Conservation (phyloP, 108 stramenopile genomes). For the Cyclostephanos invisitatus region DNA sequence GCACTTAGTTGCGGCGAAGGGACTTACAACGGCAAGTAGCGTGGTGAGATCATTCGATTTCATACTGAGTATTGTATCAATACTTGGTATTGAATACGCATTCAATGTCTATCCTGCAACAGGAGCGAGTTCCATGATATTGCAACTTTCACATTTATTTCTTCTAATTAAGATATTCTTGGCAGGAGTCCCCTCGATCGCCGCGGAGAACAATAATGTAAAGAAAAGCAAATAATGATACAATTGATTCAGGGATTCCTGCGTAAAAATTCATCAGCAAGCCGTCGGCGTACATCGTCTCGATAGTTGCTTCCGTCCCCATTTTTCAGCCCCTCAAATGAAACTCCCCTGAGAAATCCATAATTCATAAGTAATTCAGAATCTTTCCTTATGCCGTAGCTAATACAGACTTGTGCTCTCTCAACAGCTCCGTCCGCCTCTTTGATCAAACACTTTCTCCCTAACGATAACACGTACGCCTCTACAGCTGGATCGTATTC, state of each 20-base stretch:
- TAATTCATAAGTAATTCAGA: slow-evolving; percentile 75
- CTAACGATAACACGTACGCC: slow-evolving; percentile 55
- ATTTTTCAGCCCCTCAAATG: slow-evolving; percentile 16
- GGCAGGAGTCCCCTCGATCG: slow-evolving; percentile 20
- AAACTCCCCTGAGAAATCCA: slow-evolving; percentile 68
- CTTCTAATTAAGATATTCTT: slow-evolving; percentile 34
- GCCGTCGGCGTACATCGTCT: slow-evolving; percentile 25
- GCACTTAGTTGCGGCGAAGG: slow-evolving; percentile 54
- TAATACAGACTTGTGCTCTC: slow-evolving; percentile 71
- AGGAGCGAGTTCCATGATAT: slow-evolving; percentile 65
- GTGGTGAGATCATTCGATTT: slow-evolving; percentile 38
- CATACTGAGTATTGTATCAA: slow-evolving; percentile 20
- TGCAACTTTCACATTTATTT: slow-evolving; percentile 79
- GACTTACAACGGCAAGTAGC: slow-evolving; percentile 16
- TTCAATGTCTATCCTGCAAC: slow-evolving; percentile 95
- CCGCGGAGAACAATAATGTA: background rate
- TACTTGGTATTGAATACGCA: slow-evolving; percentile 73
- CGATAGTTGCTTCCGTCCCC: slow-evolving; percentile 18
- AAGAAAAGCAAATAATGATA: slow-evolving; percentile 16
- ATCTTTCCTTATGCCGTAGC: slow-evolving; percentile 67
- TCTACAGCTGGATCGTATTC: slow-evolving; percentile 65
- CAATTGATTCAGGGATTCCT: slow-evolving; percentile 17
- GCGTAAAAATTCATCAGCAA: slow-evolving; percentile 36
- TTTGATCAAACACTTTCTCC: slow-evolving; percentile 61
- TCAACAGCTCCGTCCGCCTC: slow-evolving; percentile 41